Evolutionary conservation across 192 early-diverging fungal species (phyloP), one percentile per base, ranked within the genome.

Genomic region (Backusella westeae): DNA sequence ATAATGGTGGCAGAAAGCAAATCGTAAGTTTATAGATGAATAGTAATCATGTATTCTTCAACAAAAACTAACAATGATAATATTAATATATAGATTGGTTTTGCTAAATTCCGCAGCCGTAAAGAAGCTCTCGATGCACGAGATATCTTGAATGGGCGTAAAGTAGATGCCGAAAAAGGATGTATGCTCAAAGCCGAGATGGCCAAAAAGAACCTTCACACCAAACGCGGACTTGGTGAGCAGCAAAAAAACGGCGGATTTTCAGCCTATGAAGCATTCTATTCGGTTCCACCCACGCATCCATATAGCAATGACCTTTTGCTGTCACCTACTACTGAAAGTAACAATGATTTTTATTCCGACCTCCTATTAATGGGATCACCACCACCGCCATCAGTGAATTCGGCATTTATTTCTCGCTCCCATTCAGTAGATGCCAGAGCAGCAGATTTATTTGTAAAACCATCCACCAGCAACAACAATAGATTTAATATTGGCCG

Each of bases 121-220:
- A 77, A 90, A 41, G 97, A 97, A 75, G 98, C 98, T 3, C 84
- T 96, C 34, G 91, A 96, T 78, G 98, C 98, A 14, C 87, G 96
- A 59, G 95, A 97, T 78, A 87, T 94, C 38, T 86, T 99, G 49
- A 96, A 89, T 34, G 97, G 97, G 6, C 88, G 95, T 66, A 96
- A 93, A 78, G 93, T 98, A 26, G 97, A 98, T 77, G 91, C 93
- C 15, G 96, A 98, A 78, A 78, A 78, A 32, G 77, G 77, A 77
- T 90, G 88, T 26, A 83, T 95, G 29, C 90, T 99, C 63, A 99
- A 99, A 84, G 98, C 97, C 6, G 97, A 99, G 81, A 95, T 99
- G 94, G 98, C 98, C 32, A 98, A 97, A 80, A 99, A 99, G 90
- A 98, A 99, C 81, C 87, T 99, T 71, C 95, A 97, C 84, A 97